These are phyloP conservation scores for Xerocomellus amylosporus DNA, from an alignment of 768 basidiomycete genomes.

Conservation along the genomic window DNA sequence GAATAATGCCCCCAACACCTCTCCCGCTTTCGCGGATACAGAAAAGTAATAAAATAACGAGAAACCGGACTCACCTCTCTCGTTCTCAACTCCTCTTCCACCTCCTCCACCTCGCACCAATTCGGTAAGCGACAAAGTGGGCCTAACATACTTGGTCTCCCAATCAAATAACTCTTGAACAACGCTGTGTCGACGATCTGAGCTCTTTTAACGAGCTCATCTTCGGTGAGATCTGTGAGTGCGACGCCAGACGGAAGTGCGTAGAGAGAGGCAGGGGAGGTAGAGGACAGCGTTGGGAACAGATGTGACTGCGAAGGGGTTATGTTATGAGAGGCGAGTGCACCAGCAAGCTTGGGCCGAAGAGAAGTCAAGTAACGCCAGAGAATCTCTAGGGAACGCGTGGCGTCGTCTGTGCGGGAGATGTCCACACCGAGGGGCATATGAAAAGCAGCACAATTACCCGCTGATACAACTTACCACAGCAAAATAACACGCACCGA, in stretches of 20 bases:
- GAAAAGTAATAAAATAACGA: neutral
- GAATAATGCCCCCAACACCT: neutral
- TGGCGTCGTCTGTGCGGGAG: constrained; percentile 48
- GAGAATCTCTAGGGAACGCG: constrained; percentile 81
- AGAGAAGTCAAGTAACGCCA: constrained; percentile 86
- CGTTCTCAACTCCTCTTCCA: constrained; percentile 80
- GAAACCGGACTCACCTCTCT: constrained; percentile 55
- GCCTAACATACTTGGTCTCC: constrained; percentile 76
- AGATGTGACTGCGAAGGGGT: constrained; percentile 68
- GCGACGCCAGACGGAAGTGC: constrained; percentile 69
- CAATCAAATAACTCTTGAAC: constrained; percentile 88
- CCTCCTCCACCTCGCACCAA: constrained; percentile 96
- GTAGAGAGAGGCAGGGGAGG: constrained; percentile 72
- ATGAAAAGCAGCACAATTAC: neutral
- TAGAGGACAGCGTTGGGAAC: constrained; percentile 67
- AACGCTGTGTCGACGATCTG: constrained; percentile 95
- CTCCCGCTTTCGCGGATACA: neutral
- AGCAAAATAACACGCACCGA: constrained; percentile 32
- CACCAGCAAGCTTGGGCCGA: constrained; percentile 79
- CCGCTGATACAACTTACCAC: neutral
- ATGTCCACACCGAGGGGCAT: neutral
- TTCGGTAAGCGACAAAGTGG: constrained; percentile 88
- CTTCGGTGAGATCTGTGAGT: constrained; percentile 68
- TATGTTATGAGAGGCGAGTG: constrained; percentile 66
- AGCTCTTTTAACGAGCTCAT: constrained; percentile 82